Percentiles rank a stretch among this genome's conserved stretches.
Evolutionary conservation across 2,329 filamentous ascomycete species (phyloP).

Genomic region (Whalleya microplaca): DNA sequence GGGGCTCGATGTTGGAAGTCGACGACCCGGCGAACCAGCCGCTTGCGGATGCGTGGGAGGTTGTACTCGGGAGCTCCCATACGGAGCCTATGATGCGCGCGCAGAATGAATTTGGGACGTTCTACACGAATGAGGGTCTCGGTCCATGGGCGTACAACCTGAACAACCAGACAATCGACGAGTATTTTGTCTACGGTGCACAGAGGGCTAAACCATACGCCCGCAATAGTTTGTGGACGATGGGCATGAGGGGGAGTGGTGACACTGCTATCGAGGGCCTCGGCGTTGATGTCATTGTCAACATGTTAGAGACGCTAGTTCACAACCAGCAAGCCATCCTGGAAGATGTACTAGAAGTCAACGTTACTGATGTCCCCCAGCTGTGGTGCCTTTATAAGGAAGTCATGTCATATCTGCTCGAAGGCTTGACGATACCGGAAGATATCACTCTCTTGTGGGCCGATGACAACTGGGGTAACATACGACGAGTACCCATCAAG

Average conservation of each 20-base stretch:
- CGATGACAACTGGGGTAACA: slow-evolving; percentile 67
- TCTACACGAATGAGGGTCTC: slow-evolving; percentile 45
- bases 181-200: slow-evolving; percentile 71
- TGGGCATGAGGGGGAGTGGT: slow-evolving; percentile 71
- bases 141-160: slow-evolving; percentile 72
- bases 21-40: slow-evolving; percentile 72
- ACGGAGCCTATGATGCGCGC: slow-evolving; percentile 72
- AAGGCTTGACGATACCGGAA: slow-evolving; percentile 63
- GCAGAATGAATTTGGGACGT: slow-evolving; percentile 58
- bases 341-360: slow-evolving; percentile 55
- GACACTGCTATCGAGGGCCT: slow-evolving; percentile 64
- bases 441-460: slow-evolving; percentile 66
- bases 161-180: slow-evolving; percentile 69
- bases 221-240: slow-evolving; percentile 66
- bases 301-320: slow-evolving; percentile 64
- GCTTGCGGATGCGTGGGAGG: slow-evolving; percentile 72
- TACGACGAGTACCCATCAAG: slow-evolving; percentile 58
- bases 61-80: slow-evolving; percentile 74
- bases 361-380: slow-evolving; percentile 62
- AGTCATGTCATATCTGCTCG: slow-evolving; percentile 70
- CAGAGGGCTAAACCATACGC: slow-evolving; percentile 68
- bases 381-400: slow-evolving; percentile 78
- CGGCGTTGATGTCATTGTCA: slow-evolving; percentile 59
- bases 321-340: slow-evolving; percentile 62
- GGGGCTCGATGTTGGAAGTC: slow-evolving; percentile 72